A percentile compares a stretch with the other conserved stretches of the same genome.
Evolutionary conservation across 1,284 basidiomycete genomes (phyloP).

Genomic region (Moesziomyces aphidis): DNA sequence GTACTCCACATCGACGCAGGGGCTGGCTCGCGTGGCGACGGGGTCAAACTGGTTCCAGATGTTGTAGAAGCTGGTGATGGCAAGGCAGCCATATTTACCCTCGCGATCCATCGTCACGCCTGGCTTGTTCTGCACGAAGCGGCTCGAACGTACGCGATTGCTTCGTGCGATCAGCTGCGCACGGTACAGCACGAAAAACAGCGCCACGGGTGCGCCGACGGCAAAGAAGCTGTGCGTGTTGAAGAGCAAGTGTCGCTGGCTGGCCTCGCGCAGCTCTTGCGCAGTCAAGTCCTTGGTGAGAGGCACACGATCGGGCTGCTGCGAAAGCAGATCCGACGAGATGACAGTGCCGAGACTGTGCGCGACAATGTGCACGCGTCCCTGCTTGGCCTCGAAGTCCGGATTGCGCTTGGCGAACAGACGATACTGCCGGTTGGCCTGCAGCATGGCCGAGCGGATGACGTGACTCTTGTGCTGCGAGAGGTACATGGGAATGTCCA

Average conservation of each 20-base stretch:
- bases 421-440: slow-evolving; percentile 70
- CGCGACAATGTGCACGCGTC: slow-evolving; percentile 70
- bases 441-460: slow-evolving; percentile 70
- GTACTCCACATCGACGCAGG: slow-evolving; percentile 68
- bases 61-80: slow-evolving; percentile 71
- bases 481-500: slow-evolving; percentile 70
- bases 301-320: slow-evolving; percentile 71
- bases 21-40: slow-evolving; percentile 69
- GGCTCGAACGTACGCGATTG: slow-evolving; percentile 71
- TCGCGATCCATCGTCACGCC: slow-evolving; percentile 69
- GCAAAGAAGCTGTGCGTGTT: slow-evolving; percentile 71
- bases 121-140: slow-evolving; percentile 69
- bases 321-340: slow-evolving; percentile 72
- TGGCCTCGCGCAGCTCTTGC: slow-evolving; percentile 20
- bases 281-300: slow-evolving; percentile 21
- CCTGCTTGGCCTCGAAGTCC: slow-evolving; percentile 66
- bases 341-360: slow-evolving; percentile 72
- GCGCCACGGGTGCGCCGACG: slow-evolving; percentile 72
- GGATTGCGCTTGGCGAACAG: slow-evolving; percentile 73
- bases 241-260: slow-evolving; percentile 56
- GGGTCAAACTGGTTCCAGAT: slow-evolving; percentile 73
- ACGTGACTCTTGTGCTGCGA: slow-evolving; percentile 71
- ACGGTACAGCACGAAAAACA: slow-evolving; percentile 73
- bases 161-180: slow-evolving; percentile 72
- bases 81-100: slow-evolving; percentile 72